Evolutionary conservation across 345 rosid species (phyloP), one percentile per base, ranked within the genome.

Genomic region (Gossypium turneri): DNA sequence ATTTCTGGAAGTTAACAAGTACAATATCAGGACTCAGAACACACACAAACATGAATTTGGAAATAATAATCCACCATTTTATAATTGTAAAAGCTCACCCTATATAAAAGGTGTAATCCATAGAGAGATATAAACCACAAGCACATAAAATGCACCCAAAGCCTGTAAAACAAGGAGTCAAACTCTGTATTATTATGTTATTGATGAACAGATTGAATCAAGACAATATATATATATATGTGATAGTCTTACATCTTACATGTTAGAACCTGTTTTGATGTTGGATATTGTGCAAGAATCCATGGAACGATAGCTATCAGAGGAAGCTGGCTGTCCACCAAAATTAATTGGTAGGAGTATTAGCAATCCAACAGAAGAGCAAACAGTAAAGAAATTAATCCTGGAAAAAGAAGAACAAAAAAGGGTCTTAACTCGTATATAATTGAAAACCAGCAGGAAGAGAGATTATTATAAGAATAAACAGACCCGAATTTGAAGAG

Each of bases 81-180:
- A 8, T 15, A 48, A 72, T 11, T 19, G 34, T 34, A 68, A 81
- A 80, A 12, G 78, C 76, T 79, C 78, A 94, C 96, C 97, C 84
- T 89, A 78, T 89, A 80, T 80, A 90, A 61, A 50, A 92, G 85
- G 86, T 79, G 85, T 57, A 89, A 75, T 73, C 90, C 97, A 81
- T 86, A 89, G 72, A 90, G 76, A 65, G 98, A 88, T 83, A 94
- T 84, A 67, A 90, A 72, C 82, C 95, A 94, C 86, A 91, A 80
- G 87, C 97, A 90, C 27, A 85, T 64, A 80, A 94, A 90, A 82
- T 94, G 98, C 79, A 90, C 93, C 98, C 98, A 94, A 53, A 94
- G 90, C 92, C 98, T 94, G 82, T 7, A 51, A 77, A 57, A 65
- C 24, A 20, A 47, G 48, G 25, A 66, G 17, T 10, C n/a, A 47